Evolutionary conservation across 495 filamentous ascomycete species (phyloP).

Genomic region (Penicillium flavigenum): DNA sequence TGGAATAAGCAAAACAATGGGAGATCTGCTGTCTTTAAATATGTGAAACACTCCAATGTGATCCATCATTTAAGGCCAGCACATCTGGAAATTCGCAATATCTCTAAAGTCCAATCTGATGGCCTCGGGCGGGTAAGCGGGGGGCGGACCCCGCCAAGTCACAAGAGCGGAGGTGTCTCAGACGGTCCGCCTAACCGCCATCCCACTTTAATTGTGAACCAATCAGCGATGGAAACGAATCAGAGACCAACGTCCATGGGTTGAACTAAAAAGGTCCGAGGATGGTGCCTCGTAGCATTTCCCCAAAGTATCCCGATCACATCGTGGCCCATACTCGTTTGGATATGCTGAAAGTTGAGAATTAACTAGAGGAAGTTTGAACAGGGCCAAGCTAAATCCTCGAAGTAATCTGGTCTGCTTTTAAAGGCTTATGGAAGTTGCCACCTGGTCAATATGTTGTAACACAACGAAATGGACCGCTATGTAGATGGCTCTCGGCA

Average conservation of each 20-base stretch:
- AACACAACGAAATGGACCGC: not conserved
- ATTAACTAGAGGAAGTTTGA: not conserved
- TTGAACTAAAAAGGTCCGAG: too few species aligned
- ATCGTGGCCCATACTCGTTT: not conserved
- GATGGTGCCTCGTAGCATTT: not conserved
- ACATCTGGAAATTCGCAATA: not conserved
- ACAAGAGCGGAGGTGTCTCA: not conserved
- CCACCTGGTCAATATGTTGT: not conserved
- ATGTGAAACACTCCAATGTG: not conserved
- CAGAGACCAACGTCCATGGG: too few species aligned
- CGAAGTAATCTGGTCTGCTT: not conserved
- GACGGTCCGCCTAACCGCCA: not conserved
- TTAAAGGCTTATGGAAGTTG: not conserved
- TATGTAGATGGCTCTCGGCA: not conserved
- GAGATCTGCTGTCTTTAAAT: not conserved
- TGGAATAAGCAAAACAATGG: not conserved
- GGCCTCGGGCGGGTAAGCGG: not conserved
- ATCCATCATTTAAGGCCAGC: not conserved
- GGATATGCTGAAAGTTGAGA: too few species aligned
- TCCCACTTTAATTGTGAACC: not conserved
- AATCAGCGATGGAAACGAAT: not conserved
- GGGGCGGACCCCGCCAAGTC: not conserved
- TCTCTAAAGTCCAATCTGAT: not conserved
- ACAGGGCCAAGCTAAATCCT: not conserved
- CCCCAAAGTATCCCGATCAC: not conserved